A percentile compares a stretch with the other conserved stretches of the same genome.
phyloP scores from a whole-genome alignment of 2,329 filamentous ascomycete species.

The Neurospora crassa region DNA sequence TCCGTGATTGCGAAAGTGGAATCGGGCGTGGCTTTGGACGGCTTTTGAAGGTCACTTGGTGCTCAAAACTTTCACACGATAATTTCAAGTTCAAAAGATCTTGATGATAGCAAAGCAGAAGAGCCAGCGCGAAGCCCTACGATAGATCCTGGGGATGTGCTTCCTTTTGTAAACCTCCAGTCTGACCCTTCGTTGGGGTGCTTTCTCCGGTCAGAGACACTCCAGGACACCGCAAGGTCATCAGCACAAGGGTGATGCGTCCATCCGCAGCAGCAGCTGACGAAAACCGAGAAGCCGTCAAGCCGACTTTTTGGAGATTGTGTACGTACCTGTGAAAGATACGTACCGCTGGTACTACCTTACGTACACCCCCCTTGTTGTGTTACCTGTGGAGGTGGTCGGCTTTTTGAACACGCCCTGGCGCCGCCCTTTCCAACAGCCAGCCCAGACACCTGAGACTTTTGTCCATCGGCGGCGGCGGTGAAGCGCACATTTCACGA shows the following conservation, averaged over 20 bases:
- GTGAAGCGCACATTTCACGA: slow-evolving; percentile 10
- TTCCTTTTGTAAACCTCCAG: slow-evolving; percentile 15
- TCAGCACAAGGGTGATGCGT: slow-evolving; percentile 18
- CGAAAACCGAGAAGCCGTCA: slow-evolving; percentile 19
- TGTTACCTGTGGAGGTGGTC: slow-evolving; percentile 7
- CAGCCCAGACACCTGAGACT: slow-evolving; percentile 4
- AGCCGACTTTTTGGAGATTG: slow-evolving; percentile 1
- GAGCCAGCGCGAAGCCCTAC: not conserved
- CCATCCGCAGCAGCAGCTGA: slow-evolving; percentile 21
- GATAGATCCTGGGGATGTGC: slow-evolving; percentile 5
- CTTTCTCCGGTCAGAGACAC: slow-evolving; percentile 11
- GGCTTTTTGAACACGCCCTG: slow-evolving; percentile 9
- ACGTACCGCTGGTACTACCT: not conserved
- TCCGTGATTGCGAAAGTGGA: not conserved
- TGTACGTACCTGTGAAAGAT: slow-evolving; percentile 2
- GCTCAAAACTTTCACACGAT: slow-evolving; percentile 1
- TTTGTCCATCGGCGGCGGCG: slow-evolving; percentile 15
- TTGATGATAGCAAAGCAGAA: not conserved
- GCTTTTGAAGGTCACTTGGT: not conserved
- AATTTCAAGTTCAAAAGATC: not conserved
- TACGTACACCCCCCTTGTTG: not conserved
- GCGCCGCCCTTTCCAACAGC: slow-evolving; percentile 7
- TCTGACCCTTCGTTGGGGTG: slow-evolving; percentile 14
- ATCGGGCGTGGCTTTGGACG: not conserved
- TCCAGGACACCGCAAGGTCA: slow-evolving; percentile 17